Base-by-base conservation (phyloP, 176 grass and related monocot genomes). In the Saccharum officinarum region DNA sequence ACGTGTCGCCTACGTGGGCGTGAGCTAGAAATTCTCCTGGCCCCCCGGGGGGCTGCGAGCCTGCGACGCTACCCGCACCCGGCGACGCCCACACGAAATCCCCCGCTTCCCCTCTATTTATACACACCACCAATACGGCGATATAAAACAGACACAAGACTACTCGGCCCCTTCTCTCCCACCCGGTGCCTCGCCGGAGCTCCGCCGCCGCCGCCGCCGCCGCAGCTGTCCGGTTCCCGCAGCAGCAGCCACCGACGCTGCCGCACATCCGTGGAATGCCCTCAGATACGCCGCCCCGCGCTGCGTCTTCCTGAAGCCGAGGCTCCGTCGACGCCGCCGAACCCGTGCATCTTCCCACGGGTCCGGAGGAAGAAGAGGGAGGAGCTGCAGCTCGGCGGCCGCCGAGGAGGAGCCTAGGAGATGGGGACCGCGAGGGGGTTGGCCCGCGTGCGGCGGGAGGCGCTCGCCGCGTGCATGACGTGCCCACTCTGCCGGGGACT, bases 401-500 rank as follows among this genome's bases (percentile, higher is more conserved):
- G 76, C 80, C 77, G 63, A 44, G 60, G 87, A 63, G 83, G 63
- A 33, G 78, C 73, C 75, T 47, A 10, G 63, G 79, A 67, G 74
- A 89, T 87, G 78, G 89, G 74, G 61, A 4, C 60, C 18, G 22
- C 34, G 72, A 44, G 49, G 40, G 86, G 81, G 81, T 33, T 91
- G 44, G 90, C 83, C 30, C 86, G 82, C 69, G 88, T 94, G 38
- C 82, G 77, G 67, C 16, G 92, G 80, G 88, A 80, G 59, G 38
- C 74, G 61, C 86, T 99, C 41, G 8, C 70, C 7, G 72, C 61
- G 37, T 66, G 90, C 82, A 52, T 99, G 76, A 99, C 97, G 84
- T 99, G 97, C 78, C 97, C 90, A 16, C 92, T 99, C 84, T 99
- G 97, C 87, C 47, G 23, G 50, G 91, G 87, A 10, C 88, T 94